Base-by-base conservation (phyloP, 805 yeast genomes). In the Lipomyces oligophaga region DNA sequence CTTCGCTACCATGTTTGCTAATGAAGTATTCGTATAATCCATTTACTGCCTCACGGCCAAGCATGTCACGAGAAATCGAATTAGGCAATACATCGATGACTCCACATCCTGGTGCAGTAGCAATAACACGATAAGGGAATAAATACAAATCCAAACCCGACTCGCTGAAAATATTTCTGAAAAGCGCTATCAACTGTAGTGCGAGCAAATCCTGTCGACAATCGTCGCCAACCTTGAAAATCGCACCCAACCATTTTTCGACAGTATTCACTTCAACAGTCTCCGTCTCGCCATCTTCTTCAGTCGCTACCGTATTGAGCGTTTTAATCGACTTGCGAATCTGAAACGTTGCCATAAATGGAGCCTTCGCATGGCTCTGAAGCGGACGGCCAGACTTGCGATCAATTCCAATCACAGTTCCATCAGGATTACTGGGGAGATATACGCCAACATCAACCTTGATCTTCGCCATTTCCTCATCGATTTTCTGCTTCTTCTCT, bases 41-140 rank as follows among this genome's bases (percentile, higher is more conserved):
- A 66, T 93, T 93, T 22, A 93, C 98, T 0, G 98, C 98, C 63
- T 93, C 99, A 61, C 99, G 79, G 34, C 99, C 99, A 42, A 93
- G 75, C 97, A 93, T 90, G 68, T 93, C 99, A 69, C 99, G 80
- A 34, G 96, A 87, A 22, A 87, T 82, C 4, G 97, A 83, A 63
- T 90, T 85, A 27, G 98, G 98, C 56, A 93, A 74, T 26, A 94
- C 98, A 64, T 94, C 99, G 69, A 93, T 93, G 35, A 93, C 95
- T 67, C 99, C 99, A 71, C 97, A 89, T 0, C 99, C 98, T 1
- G 98, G 97, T 2, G 96, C 96, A 7, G 99, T 93, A 1, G 99
- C 98, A 0, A 96, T 89, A 21, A 93, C 98, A 56, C 97, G 72
- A 67, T 93, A 78, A 1, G 99, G 98, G 68, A 79, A 94, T 21